These are phyloP conservation scores for Suillus variegatus DNA, from an alignment of 768 basidiomycete genomes.

Conservation along the genomic window DNA sequence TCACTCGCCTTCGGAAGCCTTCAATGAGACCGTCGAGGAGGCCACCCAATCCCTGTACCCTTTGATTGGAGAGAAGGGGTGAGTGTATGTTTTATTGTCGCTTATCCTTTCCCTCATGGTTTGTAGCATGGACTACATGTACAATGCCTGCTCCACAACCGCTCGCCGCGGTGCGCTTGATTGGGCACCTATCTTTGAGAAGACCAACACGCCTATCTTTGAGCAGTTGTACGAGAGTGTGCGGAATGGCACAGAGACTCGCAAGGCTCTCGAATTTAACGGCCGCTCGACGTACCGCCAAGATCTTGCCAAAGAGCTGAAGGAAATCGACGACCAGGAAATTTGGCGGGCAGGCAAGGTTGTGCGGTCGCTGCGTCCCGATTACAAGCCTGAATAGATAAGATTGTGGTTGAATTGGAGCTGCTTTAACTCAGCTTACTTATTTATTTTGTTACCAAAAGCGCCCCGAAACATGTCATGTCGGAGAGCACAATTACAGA, in stretches of 20 bases:
- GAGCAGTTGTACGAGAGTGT: conserved; percentile 95
- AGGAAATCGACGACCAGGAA: conserved; percentile 96
- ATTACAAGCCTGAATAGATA: conserved; percentile 67
- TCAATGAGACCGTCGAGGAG: conserved; percentile 99
- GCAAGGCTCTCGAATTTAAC: conserved; percentile 97
- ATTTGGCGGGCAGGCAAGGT: conserved; percentile 98
- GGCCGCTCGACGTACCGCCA: conserved; percentile 88
- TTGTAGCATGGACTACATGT: conserved; percentile 97
- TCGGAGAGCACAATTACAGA: conserved; percentile 21
- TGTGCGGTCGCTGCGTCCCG: conserved; percentile 86
- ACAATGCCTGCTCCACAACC: conserved; percentile 97
- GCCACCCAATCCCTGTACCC: conserved; percentile 99
- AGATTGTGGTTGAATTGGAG: background rate
- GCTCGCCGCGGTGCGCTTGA: conserved; percentile 98
- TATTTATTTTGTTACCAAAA: conserved; percentile 16
- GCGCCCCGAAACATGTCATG: conserved; percentile 17
- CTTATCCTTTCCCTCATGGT: conserved; percentile 3
- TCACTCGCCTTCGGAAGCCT: conserved; percentile 96
- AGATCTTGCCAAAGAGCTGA: conserved; percentile 89
- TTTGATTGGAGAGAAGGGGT: conserved; percentile 93
- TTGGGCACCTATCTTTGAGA: conserved; percentile 97
- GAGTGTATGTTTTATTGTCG: conserved; percentile 25
- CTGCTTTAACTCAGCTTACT: background rate
- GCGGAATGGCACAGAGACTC: conserved; percentile 93
- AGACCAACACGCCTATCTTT: conserved; percentile 92